Percentiles rank a stretch among this genome's conserved stretches.
phyloP scores from a whole-genome alignment of 768 basidiomycete genomes.

The Fomitopsis serialis region DNA sequence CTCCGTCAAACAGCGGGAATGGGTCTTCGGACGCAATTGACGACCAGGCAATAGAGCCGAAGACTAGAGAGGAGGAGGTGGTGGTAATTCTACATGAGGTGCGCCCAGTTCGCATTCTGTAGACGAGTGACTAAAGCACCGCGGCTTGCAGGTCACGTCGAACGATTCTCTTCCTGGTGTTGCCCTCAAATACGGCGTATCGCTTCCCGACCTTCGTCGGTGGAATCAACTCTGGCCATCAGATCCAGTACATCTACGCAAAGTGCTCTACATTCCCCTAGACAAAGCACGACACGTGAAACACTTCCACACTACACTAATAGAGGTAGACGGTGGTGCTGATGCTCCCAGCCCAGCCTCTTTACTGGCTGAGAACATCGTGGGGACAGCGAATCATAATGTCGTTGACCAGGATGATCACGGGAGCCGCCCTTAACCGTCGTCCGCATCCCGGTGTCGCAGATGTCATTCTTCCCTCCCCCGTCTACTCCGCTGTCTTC shows the following conservation, averaged over 20 bases:
- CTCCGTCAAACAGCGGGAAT: neutral
- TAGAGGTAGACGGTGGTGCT: conserved; percentile 6
- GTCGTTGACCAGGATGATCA: neutral
- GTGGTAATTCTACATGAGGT: conserved; percentile 61
- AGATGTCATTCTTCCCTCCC: conserved; percentile 28
- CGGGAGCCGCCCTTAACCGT: conserved; percentile 14
- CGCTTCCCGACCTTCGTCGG: conserved; percentile 74
- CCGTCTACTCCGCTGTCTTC: conserved; percentile 5
- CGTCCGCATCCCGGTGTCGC: conserved; percentile 25
- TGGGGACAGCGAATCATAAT: neutral
- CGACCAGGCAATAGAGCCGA: neutral
- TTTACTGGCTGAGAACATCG: neutral
- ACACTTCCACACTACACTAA: conserved; percentile 22
- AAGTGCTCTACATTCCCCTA: conserved; percentile 74
- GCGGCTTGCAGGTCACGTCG: conserved; percentile 49
- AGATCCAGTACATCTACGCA: conserved; percentile 86
- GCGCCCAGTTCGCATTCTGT: neutral
- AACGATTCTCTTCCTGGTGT: conserved; percentile 84
- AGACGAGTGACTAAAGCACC: neutral
- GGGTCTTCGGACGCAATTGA: neutral
- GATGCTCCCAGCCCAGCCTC: neutral
- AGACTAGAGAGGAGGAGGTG: conserved; percentile 30
- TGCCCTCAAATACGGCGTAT: conserved; percentile 84
- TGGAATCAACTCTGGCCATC: conserved; percentile 93
- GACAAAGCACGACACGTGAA: conserved; percentile 47